A percentile compares a stretch with the other conserved stretches of the same genome.
phyloP scores from a whole-genome alignment of 2,329 filamentous ascomycete species.

The Stachybotrys elegans region DNA sequence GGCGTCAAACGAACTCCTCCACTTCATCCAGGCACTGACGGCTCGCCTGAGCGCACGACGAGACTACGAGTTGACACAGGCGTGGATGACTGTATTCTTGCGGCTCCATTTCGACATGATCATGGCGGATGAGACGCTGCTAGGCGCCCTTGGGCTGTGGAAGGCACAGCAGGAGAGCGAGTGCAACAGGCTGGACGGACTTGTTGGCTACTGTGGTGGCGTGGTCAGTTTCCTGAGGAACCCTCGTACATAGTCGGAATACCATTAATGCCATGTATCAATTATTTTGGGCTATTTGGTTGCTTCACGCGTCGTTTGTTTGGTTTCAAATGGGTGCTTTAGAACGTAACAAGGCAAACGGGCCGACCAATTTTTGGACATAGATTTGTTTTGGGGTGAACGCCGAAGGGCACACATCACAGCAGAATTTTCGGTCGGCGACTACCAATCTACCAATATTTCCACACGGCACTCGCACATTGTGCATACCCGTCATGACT shows the following conservation, averaged over 20 bases:
- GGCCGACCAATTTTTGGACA: too few species aligned
- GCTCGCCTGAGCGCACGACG: constrained; percentile 59
- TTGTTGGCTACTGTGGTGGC: constrained; percentile 84
- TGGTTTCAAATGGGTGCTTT: too few species aligned
- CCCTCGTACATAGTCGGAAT: constrained; percentile 43
- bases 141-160: constrained; percentile 62
- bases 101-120: constrained; percentile 64
- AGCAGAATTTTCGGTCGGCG: too few species aligned
- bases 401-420: too few species aligned
- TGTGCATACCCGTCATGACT: too few species aligned
- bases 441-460: too few species aligned
- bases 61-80: constrained; percentile 92
- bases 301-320: too few species aligned
- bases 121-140: constrained; percentile 46
- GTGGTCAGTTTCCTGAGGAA: constrained; percentile 77
- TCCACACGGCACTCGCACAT: too few species aligned
- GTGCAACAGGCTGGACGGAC: constrained; percentile 61
- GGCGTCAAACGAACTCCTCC: constrained; percentile 63
- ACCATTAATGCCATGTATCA: too few species aligned
- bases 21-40: constrained; percentile 80
- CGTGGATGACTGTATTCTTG: constrained; percentile 96
- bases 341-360: too few species aligned
- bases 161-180: constrained; percentile 68
- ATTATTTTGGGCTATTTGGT: too few species aligned
- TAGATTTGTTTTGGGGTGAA: too few species aligned